Conservation (phyloP, 768 basidiomycete species). For the Dioszegia aurantiaca region DNA sequence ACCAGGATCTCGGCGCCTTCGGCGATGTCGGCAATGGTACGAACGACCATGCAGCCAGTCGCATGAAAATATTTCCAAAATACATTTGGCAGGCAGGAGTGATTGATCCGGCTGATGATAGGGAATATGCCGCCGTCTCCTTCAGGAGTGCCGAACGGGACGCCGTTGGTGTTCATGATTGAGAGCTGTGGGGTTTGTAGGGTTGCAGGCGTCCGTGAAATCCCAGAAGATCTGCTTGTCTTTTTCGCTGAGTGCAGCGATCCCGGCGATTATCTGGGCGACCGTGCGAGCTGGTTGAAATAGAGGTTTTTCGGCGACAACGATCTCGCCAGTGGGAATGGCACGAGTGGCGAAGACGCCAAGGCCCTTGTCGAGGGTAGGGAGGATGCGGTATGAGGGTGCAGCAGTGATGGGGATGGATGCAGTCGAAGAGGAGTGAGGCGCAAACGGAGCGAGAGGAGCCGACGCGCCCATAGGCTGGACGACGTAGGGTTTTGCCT, state of each 20-base stretch:
- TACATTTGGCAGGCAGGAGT: conserved; percentile 7
- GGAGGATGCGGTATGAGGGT: not conserved
- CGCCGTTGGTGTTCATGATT: conserved; percentile 9
- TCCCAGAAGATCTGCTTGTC: conserved; percentile 6
- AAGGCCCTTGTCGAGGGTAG: conserved; percentile 4
- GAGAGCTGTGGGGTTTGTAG: not conserved
- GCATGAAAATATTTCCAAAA: not conserved
- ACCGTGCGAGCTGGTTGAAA: not conserved
- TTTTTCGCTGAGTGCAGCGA: not conserved
- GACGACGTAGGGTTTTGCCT: too few species aligned
- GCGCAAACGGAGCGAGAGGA: not conserved
- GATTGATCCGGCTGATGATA: conserved; percentile 11
- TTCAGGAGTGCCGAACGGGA: not conserved
- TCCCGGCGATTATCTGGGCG: not conserved
- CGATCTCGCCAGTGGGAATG: conserved; percentile 1
- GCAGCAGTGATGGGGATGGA: not conserved
- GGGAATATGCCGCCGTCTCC: conserved; percentile 6
- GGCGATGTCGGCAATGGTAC: not conserved
- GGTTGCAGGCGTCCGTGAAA: not conserved
- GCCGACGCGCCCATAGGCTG: too few species aligned
- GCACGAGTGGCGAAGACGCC: conserved; percentile 8
- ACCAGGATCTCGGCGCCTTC: conserved; percentile 2
- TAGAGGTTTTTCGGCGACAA: conserved; percentile 7
- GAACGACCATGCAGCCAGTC: not conserved
- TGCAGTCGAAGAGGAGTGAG: not conserved